Evolutionary conservation across 768 basidiomycete species (phyloP).

Genomic region (Candolleomyces eurysporus): DNA sequence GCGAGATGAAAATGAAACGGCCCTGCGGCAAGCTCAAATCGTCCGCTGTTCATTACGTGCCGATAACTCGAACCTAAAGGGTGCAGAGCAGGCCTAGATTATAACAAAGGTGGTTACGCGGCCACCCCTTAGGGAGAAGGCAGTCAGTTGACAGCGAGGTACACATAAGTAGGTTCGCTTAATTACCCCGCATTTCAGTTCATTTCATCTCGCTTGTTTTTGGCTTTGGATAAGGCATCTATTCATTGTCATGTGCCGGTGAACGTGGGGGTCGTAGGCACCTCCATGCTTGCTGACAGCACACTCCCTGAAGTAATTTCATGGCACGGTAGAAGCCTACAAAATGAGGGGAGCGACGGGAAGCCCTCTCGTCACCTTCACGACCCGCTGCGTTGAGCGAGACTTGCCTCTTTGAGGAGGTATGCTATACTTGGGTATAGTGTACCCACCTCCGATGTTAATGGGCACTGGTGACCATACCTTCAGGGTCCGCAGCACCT

Average conservation of each 20-base stretch:
- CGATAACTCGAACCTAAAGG: too few species aligned
- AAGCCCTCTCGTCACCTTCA: background rate
- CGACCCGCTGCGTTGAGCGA: background rate
- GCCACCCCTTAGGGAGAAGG: too few species aligned
- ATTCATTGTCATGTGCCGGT: background rate
- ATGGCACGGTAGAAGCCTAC: too few species aligned
- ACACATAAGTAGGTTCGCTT: background rate
- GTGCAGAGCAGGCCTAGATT: too few species aligned
- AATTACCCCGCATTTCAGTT: slow-evolving; percentile 2
- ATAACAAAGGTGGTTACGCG: too few species aligned
- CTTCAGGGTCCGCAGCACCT: too few species aligned
- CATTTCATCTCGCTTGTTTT: slow-evolving; percentile 2
- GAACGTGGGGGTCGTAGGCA: background rate
- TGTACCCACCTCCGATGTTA: background rate
- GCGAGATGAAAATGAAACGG: too few species aligned
- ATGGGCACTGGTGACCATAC: too few species aligned
- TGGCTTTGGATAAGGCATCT: background rate
- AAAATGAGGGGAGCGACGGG: background rate
- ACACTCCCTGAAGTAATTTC: too few species aligned
- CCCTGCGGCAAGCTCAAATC: too few species aligned
- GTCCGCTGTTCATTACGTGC: too few species aligned
- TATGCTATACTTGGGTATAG: slow-evolving; percentile 4
- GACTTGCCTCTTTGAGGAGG: slow-evolving; percentile 2
- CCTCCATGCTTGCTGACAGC: background rate
- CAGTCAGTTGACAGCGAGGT: too few species aligned